Percentiles rank a stretch among this genome's conserved stretches.
Conservation (phyloP, 129 eudicot species). For the Oenanthe sinensis region DNA sequence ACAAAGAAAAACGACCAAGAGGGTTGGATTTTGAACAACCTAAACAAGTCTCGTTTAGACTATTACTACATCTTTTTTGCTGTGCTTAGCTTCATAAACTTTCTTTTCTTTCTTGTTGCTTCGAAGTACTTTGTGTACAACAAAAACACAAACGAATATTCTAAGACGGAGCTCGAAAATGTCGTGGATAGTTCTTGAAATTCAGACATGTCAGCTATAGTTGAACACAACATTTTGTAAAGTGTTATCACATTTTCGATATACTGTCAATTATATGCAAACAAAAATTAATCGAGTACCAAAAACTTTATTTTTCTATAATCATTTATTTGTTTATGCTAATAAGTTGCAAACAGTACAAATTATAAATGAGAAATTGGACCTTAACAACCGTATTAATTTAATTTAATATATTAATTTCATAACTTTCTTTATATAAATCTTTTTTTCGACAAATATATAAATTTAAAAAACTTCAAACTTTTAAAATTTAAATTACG, state of each 20-base stretch:
- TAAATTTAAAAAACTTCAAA: no score
- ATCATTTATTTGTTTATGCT: no score
- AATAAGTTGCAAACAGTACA: no score
- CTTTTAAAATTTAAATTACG: no score
- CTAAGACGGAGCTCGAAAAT: background rate
- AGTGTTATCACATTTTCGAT: background rate
- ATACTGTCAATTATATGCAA: background rate
- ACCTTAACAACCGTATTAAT: no score
- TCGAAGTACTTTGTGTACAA: constrained; percentile 41
- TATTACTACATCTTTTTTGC: constrained; percentile 53
- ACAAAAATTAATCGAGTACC: no score
- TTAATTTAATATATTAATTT: no score
- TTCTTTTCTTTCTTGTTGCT: constrained; percentile 38
- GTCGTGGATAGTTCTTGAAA: background rate
- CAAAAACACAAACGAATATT: constrained; percentile 3
- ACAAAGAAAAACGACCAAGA: constrained; percentile 39
- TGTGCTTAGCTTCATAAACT: constrained; percentile 40
- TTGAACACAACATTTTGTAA: background rate
- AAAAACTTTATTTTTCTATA: no score
- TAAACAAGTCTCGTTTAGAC: constrained; percentile 45
- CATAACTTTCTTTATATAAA: no score
- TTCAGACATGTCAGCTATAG: no score
- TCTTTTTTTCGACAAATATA: no score
- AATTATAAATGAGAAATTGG: no score
- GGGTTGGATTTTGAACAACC: constrained; percentile 60